Percentiles rank a stretch among this genome's conserved stretches.
Evolutionary conservation across 164 flowering plant genomes (phyloP).

Genomic region (Liriodendron chinense): DNA sequence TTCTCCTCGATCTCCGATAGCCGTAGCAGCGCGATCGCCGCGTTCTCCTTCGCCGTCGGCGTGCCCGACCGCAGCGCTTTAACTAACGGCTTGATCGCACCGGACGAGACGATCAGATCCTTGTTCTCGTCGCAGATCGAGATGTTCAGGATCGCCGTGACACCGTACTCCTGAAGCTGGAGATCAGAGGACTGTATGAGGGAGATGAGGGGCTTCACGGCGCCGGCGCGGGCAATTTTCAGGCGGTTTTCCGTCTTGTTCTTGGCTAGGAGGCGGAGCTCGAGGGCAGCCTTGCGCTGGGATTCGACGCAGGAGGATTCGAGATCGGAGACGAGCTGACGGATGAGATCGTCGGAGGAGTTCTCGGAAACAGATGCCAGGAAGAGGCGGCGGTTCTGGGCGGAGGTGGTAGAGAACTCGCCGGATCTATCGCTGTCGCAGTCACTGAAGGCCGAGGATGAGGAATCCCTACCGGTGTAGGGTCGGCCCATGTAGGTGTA

Average conservation of each 20-base stretch:
- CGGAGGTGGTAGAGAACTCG: slow-evolving; percentile 52
- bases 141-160: slow-evolving; percentile 75
- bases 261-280: slow-evolving; percentile 75
- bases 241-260: slow-evolving; percentile 68
- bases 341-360: slow-evolving; percentile 54
- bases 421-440: slow-evolving; percentile 83
- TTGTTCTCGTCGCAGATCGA: slow-evolving; percentile 81
- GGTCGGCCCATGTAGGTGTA: slow-evolving; percentile 47
- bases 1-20: slow-evolving; percentile 65
- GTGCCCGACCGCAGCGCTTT: slow-evolving; percentile 61
- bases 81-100: slow-evolving; percentile 73
- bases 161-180: slow-evolving; percentile 72
- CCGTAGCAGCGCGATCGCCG: slow-evolving; percentile 85
- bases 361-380: slow-evolving; percentile 50
- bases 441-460: slow-evolving; percentile 69
- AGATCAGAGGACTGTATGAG: slow-evolving; percentile 54
- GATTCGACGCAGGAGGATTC: slow-evolving; percentile 53
- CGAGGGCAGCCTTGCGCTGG: slow-evolving; percentile 68
- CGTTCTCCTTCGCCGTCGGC: slow-evolving; percentile 70
- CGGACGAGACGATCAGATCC: slow-evolving; percentile 49
- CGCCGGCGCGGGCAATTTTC: slow-evolving; percentile 67
- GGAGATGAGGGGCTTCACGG: slow-evolving; percentile 55
- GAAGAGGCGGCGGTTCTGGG: slow-evolving; percentile 38
- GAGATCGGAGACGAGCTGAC: slow-evolving; percentile 57
- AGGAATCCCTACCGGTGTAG: slow-evolving; percentile 28